Conservation (phyloP, 495 filamentous ascomycete genomes). For the Cairneyella variabilis region DNA sequence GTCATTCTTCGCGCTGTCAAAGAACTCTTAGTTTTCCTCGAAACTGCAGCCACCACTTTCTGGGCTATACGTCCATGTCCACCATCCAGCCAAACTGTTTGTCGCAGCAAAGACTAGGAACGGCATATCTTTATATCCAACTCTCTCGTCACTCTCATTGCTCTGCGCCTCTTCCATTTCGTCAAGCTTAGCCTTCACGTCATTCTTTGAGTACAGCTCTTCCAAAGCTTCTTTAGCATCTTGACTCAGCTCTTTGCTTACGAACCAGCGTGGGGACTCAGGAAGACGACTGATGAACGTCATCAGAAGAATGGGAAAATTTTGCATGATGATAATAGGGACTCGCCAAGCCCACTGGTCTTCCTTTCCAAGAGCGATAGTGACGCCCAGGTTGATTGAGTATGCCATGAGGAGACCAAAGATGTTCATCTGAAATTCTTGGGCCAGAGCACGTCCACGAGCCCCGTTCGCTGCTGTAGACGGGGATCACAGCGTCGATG, state of each 20-base stretch:
- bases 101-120: constrained; percentile 51
- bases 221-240: constrained; percentile 40
- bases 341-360: constrained; percentile 56
- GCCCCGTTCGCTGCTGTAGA: constrained; percentile 50
- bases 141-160: constrained; percentile 36
- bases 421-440: constrained; percentile 58
- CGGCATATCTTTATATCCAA: constrained; percentile 50
- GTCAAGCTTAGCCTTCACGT: constrained; percentile 39
- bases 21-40: constrained; percentile 55
- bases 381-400: constrained; percentile 38
- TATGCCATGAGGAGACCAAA: constrained; percentile 54
- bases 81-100: constrained; percentile 48
- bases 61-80: constrained; percentile 47
- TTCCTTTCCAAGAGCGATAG: constrained; percentile 31
- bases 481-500: constrained; percentile 52
- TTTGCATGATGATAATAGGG: constrained; percentile 58
- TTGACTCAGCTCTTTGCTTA: constrained; percentile 38
- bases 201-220: constrained; percentile 41
- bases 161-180: constrained; percentile 42
- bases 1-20: constrained; percentile 40
- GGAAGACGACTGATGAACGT: constrained; percentile 44
- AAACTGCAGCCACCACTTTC: constrained; percentile 51
- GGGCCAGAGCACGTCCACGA: constrained; percentile 48
- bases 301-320: constrained; percentile 47
- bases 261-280: constrained; percentile 50